These are phyloP conservation scores for Nicotiana benthamiana DNA, from an alignment of 257 asterid genomes.

Conservation along the genomic window DNA sequence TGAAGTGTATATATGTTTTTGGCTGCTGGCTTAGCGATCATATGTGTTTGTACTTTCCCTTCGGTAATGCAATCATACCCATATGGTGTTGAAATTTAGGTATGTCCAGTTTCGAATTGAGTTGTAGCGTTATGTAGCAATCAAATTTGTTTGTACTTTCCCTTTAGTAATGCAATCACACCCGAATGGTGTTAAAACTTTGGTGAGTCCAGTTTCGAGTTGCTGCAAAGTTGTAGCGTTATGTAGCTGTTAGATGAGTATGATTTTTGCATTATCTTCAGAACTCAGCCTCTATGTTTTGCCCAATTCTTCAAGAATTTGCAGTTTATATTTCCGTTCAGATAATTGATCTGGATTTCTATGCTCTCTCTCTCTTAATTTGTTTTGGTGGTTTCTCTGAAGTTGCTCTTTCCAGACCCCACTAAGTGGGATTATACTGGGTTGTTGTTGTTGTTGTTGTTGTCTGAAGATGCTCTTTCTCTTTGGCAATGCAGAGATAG, in stretches of 20 bases:
- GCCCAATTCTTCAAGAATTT: not conserved
- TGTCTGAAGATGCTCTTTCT: not conserved
- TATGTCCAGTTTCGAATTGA: no score
- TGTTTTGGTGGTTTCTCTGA: conserved; percentile 10
- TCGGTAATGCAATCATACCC: not conserved
- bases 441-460: no score
- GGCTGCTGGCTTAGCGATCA: no score
- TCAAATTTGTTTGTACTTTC: not conserved
- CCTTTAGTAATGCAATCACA: not conserved
- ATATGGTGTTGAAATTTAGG: not conserved
- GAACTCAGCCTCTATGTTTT: not conserved
- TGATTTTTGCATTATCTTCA: not conserved
- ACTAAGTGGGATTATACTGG: no score
- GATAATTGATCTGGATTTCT: conserved; percentile 2
- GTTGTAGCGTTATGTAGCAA: no score
- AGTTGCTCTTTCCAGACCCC: not conserved
- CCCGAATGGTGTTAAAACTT: not conserved
- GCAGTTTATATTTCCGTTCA: not conserved
- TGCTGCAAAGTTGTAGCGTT: not conserved
- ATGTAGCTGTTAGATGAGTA: not conserved
- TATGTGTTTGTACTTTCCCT: not conserved
- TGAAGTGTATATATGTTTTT: no score
- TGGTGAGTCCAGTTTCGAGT: not conserved
- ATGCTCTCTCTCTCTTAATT: not conserved
- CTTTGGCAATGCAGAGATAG: conserved; percentile 44